Conservation (phyloP, 305 asterid genomes). For the Rubia tinctorum region DNA sequence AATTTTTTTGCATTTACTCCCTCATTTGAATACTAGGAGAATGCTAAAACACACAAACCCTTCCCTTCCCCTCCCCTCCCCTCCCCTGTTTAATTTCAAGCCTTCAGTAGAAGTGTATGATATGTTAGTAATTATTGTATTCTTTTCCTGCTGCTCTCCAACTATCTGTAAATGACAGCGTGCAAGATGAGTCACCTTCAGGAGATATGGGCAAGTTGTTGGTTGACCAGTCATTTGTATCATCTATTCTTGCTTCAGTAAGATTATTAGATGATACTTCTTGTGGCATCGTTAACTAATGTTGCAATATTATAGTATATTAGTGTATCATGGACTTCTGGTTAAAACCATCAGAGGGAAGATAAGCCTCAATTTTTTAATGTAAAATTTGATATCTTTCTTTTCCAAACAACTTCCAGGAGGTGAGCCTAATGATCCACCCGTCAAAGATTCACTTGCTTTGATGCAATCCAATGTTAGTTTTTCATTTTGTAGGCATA, state of each 20-base stretch:
- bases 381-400: constrained; percentile 10
- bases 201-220: constrained; percentile 28
- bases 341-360: background rate
- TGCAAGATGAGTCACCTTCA: constrained; percentile 26
- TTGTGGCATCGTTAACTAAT: background rate
- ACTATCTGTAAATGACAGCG: constrained; percentile 72
- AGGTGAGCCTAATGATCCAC: constrained; percentile 91
- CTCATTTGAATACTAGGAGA: background rate
- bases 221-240: constrained; percentile 33
- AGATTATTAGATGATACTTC: constrained; percentile 22
- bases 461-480: constrained; percentile 90
- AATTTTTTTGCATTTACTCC: background rate
- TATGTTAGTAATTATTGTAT: too few relatives aligned
- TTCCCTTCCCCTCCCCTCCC: background rate
- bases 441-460: constrained; percentile 76
- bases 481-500: constrained; percentile 3
- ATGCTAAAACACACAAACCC: background rate
- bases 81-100: background rate
- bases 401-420: constrained; percentile 76
- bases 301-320: constrained; percentile 1
- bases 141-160: constrained; percentile 62
- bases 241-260: constrained; percentile 71
- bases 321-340: background rate
- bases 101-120: background rate
- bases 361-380: background rate